Evolutionary conservation across 2,329 filamentous ascomycete genomes (phyloP).

Genomic region (Chaetothyriales sp.): DNA sequence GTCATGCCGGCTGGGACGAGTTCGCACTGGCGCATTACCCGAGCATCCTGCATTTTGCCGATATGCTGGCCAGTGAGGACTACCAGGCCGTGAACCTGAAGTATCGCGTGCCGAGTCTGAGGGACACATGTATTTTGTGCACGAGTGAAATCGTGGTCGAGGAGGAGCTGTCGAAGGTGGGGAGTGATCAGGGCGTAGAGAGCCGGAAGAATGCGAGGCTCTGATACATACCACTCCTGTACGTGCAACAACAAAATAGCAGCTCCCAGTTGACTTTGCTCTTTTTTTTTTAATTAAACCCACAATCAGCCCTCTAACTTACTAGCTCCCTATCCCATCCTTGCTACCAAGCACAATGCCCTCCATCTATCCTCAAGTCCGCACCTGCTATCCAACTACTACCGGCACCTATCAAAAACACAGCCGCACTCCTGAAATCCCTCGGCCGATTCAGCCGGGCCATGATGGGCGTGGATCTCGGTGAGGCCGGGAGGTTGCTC

Average conservation of each 20-base stretch:
- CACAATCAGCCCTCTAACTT: neutral
- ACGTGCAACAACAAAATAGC: too few species aligned
- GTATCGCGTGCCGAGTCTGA: slow-evolving; percentile 37
- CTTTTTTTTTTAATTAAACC: neutral
- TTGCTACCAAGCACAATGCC: slow-evolving; percentile 39
- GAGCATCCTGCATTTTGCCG: slow-evolving; percentile 46
- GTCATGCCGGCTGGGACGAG: slow-evolving; percentile 43
- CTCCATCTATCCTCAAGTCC: slow-evolving; percentile 42
- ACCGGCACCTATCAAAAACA: slow-evolving; percentile 34
- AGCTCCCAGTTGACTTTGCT: neutral
- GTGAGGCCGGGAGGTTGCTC: slow-evolving; percentile 45
- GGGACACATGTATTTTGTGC: slow-evolving; percentile 41
- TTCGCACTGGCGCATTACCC: slow-evolving; percentile 53
- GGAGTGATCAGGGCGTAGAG: neutral
- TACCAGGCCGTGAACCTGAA: slow-evolving; percentile 46
- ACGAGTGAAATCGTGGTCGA: slow-evolving; percentile 38
- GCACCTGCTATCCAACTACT: slow-evolving; percentile 43
- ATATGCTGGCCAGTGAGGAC: slow-evolving; percentile 45
- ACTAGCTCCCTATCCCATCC: neutral
- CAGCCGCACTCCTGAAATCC: slow-evolving; percentile 48
- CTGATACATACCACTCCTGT: neutral
- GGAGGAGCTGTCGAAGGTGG: slow-evolving; percentile 5
- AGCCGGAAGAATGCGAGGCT: slow-evolving; percentile 9
- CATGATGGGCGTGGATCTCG: slow-evolving; percentile 40
- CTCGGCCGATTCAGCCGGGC: slow-evolving; percentile 51